Evolutionary conservation across 495 filamentous ascomycete genomes (phyloP), one percentile per base, ranked within the genome.

Genomic region (Aspergillus hancockii): DNA sequence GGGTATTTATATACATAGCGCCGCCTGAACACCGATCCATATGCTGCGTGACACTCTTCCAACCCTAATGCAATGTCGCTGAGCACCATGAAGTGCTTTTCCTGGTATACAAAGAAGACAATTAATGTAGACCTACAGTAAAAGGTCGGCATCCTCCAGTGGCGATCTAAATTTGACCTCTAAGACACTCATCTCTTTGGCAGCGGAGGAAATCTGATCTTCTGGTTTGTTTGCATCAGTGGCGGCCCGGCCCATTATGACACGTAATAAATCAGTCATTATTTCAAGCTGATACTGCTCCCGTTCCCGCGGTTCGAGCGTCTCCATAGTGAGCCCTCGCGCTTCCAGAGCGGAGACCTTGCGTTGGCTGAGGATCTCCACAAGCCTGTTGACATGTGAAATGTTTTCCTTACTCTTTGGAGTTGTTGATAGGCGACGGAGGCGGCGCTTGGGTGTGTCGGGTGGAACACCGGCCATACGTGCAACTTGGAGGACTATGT

Each of bases 111-210:
- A 23, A 32, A 32, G 30, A 28, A 2, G 31, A 43, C 18, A n/a
- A 22, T 40, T 25, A 1, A 18, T n/a, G 40, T 4, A 25, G n/a
- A n/a, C 25, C 49, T 64, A 70, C 31, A 67, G 58, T 36, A 75
- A 62, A 57, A 73, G 66, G 60, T 65, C 68, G 52, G 70, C 70
- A 46, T 70, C 67, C 16, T 71, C 68, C 0, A 73, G 40, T 18
- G 69, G 61, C 31, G 63, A 60, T 3, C 70, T 75, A 22, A 80
- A 59, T 47, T 72, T 59, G 31, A 79, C 60, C 8, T 63, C 71
- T 10, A 55, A 47, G 16, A 82, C 77, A 8, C 81, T 79, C 85
- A 88, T 87, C 57, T 86, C 82, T 49, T 57, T 54, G 16, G 83
- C 83, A 21, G 80, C 81, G 21, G 68, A 61, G 22, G 66, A 64